Percentiles rank a stretch among this genome's conserved stretches.
Conservation (phyloP, 148 eudicot genomes). For the Fallopia convolvulus region DNA sequence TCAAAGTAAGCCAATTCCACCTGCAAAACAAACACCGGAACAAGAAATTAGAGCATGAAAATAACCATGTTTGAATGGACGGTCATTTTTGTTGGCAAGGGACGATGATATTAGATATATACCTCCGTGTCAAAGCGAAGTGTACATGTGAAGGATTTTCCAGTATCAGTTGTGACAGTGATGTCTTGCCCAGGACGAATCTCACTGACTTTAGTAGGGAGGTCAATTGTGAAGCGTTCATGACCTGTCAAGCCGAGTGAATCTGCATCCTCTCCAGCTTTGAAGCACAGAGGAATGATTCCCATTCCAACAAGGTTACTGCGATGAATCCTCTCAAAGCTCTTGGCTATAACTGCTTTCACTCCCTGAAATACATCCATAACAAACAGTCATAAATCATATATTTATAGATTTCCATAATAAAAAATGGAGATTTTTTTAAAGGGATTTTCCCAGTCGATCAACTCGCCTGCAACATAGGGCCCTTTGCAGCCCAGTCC, state of each 20-base stretch:
- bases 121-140: constrained; percentile 96
- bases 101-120: not conserved
- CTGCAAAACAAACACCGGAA: constrained; percentile 22
- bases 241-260: constrained; percentile 93
- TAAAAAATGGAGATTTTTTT: not conserved
- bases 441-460: too few relatives aligned
- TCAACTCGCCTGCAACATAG: constrained; percentile 72
- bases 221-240: constrained; percentile 87
- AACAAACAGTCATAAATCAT: not conserved
- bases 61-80: not conserved
- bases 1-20: constrained; percentile 90
- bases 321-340: constrained; percentile 95
- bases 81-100: not conserved
- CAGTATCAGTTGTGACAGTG: constrained; percentile 68
- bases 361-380: constrained; percentile 54
- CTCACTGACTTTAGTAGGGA: constrained; percentile 67
- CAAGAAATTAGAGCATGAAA: not conserved
- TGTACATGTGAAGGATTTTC: constrained; percentile 83
- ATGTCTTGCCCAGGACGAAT: constrained; percentile 91
- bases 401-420: not conserved
- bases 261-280: constrained; percentile 94
- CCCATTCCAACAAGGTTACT: constrained; percentile 99
- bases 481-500: constrained; percentile 99
- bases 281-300: constrained; percentile 88
- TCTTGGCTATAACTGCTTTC: constrained; percentile 94